Conservation (phyloP, 2,329 filamentous ascomycete species). For the Diaporthe vaccinii region DNA sequence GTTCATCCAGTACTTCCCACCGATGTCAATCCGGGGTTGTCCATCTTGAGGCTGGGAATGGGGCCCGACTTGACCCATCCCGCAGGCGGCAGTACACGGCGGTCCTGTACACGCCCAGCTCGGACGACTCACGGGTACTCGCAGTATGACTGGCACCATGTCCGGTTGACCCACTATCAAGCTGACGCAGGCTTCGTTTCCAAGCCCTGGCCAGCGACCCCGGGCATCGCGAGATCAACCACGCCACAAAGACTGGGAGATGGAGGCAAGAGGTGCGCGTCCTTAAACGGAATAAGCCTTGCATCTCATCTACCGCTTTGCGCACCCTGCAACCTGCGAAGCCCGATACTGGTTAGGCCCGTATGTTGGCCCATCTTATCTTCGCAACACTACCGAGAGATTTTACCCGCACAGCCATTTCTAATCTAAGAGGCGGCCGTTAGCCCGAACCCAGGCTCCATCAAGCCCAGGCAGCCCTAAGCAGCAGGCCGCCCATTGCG, state of each 20-base stretch:
- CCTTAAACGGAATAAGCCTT: constrained; percentile 24
- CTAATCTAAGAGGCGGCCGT: constrained; percentile 26
- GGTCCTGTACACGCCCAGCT: not conserved
- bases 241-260: constrained; percentile 18
- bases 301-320: not conserved
- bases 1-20: not conserved
- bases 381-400: not conserved
- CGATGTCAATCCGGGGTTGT: constrained; percentile 2
- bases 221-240: constrained; percentile 24
- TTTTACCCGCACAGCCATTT: constrained; percentile 27
- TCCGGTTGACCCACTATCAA: constrained; percentile 2
- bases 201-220: constrained; percentile 15
- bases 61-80: not conserved
- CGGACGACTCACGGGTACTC: constrained; percentile 1
- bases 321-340: constrained; percentile 10
- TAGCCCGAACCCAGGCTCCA: constrained; percentile 22
- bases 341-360: constrained; percentile 18
- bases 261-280: constrained; percentile 19
- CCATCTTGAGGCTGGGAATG: constrained; percentile 21
- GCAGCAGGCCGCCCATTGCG: not conserved
- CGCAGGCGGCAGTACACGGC: not conserved
- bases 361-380: constrained; percentile 23
- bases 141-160: constrained; percentile 24
- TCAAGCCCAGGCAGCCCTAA: constrained; percentile 11
- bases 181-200: constrained; percentile 19